Conservation (phyloP, 805 yeast species). For the Starmera caribaea region DNA sequence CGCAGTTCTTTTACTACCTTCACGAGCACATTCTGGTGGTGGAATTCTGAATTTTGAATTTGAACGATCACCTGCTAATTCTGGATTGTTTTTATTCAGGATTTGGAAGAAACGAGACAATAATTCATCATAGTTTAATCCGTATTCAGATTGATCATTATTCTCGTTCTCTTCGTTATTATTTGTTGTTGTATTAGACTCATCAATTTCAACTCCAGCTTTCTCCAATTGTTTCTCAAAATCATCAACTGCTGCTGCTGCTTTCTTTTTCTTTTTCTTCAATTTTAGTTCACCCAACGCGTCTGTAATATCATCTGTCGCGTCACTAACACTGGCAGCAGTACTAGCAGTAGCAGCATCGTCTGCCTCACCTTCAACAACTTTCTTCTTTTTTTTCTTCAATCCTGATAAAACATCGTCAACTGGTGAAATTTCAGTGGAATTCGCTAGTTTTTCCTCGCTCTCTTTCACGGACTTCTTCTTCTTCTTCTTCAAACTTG, state of each 20-base stretch:
- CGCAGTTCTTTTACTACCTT: constrained; percentile 92
- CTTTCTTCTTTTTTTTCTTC: constrained; percentile 80
- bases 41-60: constrained; percentile 93
- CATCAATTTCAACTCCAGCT: constrained; percentile 69
- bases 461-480: constrained; percentile 41
- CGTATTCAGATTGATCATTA: constrained; percentile 35
- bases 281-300: constrained; percentile 62
- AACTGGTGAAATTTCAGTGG: constrained; percentile 32
- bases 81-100: constrained; percentile 91
- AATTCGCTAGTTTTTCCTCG: constrained; percentile 27
- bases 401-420: constrained; percentile 70
- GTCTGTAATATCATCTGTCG: constrained; percentile 43
- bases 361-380: constrained; percentile 29
- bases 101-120: constrained; percentile 79
- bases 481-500: constrained; percentile 71
- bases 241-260: constrained; percentile 50
- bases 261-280: constrained; percentile 71
- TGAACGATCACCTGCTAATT: constrained; percentile 91
- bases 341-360: constrained; percentile 26
- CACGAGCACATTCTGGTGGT: constrained; percentile 94
- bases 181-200: constrained; percentile 3
- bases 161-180: constrained; percentile 19
- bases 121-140: constrained; percentile 66
- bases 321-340: constrained; percentile 41
- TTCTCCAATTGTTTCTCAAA: constrained; percentile 84